phyloP scores from a whole-genome alignment of 2,329 filamentous ascomycete species.

The Monosporascus sp. region DNA sequence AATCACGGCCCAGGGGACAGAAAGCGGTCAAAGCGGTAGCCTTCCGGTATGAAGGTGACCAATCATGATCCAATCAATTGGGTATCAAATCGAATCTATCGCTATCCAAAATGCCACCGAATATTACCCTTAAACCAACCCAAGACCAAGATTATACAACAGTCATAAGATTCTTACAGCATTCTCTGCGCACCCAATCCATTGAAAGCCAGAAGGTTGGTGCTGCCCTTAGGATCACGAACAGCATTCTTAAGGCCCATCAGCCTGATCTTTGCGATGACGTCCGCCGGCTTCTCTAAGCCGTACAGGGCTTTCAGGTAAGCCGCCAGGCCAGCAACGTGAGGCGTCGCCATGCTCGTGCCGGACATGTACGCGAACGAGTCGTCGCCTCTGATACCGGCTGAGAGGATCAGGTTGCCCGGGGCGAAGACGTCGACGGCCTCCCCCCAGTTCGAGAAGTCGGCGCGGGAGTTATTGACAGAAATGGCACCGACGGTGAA shows the following conservation, averaged over 20 bases:
- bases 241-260: neutral
- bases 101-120: too few species aligned
- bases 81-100: too few species aligned
- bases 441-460: conserved; percentile 30
- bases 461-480: conserved; percentile 25
- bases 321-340: neutral
- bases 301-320: neutral
- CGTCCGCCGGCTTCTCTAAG: neutral
- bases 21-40: too few species aligned
- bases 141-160: too few species aligned
- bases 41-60: too few species aligned
- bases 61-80: too few species aligned
- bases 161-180: too few species aligned
- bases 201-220: neutral
- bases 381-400: neutral
- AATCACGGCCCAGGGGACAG: too few species aligned
- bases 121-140: too few species aligned
- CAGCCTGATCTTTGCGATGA: neutral
- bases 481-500: conserved; percentile 34
- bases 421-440: conserved; percentile 4
- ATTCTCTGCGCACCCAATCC: neutral
- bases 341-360: neutral
- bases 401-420: neutral
- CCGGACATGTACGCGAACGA: neutral
- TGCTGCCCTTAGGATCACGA: neutral